Base-by-base conservation (phyloP, 1,139 yeast genomes). In the Fermentozyma sake region DNA sequence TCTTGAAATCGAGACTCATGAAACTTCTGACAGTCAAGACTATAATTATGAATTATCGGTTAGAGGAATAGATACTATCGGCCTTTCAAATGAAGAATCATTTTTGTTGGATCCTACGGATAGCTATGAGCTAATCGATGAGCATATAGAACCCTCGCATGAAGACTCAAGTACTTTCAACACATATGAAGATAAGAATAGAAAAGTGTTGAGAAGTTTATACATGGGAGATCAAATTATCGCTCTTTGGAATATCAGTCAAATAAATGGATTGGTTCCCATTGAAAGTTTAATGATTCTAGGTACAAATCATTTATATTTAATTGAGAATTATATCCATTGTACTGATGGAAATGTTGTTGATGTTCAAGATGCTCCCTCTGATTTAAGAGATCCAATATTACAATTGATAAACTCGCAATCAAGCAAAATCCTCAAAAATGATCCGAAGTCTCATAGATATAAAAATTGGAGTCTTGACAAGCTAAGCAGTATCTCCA, bases 231-330 rank as follows among this genome's bases (percentile, higher is more conserved):
- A 85, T 47, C 70, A 68, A 29, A 81, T 85, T 15, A 65, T 61
- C 9, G 73, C 75, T 7, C 55, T 85, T n/a, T 78, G 85, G 79
- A 85, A 85, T 49, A 75, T 82, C 2, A 75, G 87, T 34, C 77
- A 78, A 29, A 72, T 85, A 14, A 60, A 79, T 33, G 95, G 95
- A 0, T 56, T 85, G 13, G 83, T 78, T 13, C 76, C 87, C 1
- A 60, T 69, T 13, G 94, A 84, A 45, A 83, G 91, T 18, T 64
- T 85, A 26, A 58, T 85, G 55, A 79, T 85, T 13, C 49, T 80
- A 16, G 94, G 95, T 0, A 55, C 66, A 3, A 59, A 61, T 6
- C 77, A 80, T 44, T 42, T 83, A 9, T 85, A 84, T 45, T 57
- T 84, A 40, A 73, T 82, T 33, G 83, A 76, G 33, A 76, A 78